These are phyloP conservation scores for Mentha longifolia DNA, from an alignment of 257 asterid species.

Conservation along the genomic window DNA sequence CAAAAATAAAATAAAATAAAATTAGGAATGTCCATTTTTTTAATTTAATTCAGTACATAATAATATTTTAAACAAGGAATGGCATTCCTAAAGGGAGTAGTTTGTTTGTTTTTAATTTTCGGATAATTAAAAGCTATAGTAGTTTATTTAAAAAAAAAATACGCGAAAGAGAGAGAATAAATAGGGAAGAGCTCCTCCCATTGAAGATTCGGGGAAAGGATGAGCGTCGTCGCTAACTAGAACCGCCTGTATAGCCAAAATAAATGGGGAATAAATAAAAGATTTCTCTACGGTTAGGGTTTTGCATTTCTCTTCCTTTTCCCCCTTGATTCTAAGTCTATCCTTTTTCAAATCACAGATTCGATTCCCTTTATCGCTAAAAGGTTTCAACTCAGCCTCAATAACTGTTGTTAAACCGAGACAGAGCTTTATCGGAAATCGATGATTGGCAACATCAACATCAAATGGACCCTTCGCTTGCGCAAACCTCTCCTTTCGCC, in stretches of 20 bases:
- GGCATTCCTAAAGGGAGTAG: too few species aligned
- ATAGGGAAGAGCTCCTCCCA: too few species aligned
- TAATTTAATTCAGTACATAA: too few species aligned
- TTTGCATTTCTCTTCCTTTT: neutral
- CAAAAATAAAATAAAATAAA: too few species aligned
- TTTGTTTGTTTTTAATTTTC: too few species aligned
- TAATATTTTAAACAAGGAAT: too few species aligned
- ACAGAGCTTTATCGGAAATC: constrained; percentile 35
- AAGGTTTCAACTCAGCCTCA: constrained; percentile 28
- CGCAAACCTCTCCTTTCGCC: constrained; percentile 50
- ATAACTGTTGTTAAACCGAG: neutral
- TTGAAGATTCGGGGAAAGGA: neutral
- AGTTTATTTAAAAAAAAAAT: too few species aligned
- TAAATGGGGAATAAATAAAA: neutral
- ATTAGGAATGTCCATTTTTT: too few species aligned
- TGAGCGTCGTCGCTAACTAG: neutral
- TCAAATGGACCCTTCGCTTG: constrained; percentile 55
- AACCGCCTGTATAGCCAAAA: too few species aligned
- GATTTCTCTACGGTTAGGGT: constrained; percentile 27
- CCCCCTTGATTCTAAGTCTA: neutral
- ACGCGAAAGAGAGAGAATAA: too few species aligned
- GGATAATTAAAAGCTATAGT: too few species aligned
- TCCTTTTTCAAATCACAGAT: constrained; percentile 18
- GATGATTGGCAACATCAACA: constrained; percentile 64
- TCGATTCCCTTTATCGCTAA: constrained; percentile 17